A percentile compares a stretch with the other conserved stretches of the same genome.
phyloP scores from a whole-genome alignment of 2,329 filamentous ascomycete genomes.

The Pseudogymnoascus sp. region DNA sequence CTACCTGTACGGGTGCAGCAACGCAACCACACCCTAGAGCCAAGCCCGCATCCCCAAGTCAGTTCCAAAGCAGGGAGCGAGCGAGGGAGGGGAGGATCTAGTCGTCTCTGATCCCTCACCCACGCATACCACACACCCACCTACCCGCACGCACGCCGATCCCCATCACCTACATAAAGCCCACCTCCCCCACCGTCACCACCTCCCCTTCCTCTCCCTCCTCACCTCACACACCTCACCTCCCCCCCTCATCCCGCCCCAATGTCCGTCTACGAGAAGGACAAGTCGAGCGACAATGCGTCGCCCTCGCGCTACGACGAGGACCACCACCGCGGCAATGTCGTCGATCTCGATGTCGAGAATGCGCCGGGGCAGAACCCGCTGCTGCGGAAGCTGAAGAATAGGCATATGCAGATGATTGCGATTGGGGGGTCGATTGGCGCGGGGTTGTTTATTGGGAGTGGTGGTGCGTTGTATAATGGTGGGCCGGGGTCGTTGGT shows the following conservation, averaged over 20 bases:
- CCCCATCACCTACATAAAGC: neutral
- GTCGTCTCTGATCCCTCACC: too few species aligned
- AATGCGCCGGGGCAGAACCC: constrained; percentile 21
- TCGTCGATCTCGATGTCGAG: neutral
- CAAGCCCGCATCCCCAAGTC: neutral
- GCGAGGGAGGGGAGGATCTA: too few species aligned
- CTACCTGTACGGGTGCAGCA: neutral
- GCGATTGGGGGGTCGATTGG: constrained; percentile 43
- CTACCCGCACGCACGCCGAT: neutral
- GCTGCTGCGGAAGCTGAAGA: constrained; percentile 33
- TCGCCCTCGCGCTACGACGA: neutral
- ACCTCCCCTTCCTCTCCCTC: neutral
- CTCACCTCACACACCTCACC: too few species aligned
- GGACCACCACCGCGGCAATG: neutral
- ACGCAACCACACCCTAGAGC: too few species aligned
- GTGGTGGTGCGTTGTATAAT: constrained; percentile 33
- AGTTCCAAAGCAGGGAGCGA: neutral
- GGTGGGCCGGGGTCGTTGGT: constrained; percentile 29
- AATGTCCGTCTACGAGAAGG: constrained; percentile 4
- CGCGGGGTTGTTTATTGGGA: constrained; percentile 42
- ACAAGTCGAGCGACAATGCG: neutral
- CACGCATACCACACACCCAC: neutral
- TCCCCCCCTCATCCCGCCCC: neutral
- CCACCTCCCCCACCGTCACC: neutral
- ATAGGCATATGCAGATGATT: constrained; percentile 44